Conservation (phyloP, 768 basidiomycete species). For the Tulasnella sp. region DNA sequence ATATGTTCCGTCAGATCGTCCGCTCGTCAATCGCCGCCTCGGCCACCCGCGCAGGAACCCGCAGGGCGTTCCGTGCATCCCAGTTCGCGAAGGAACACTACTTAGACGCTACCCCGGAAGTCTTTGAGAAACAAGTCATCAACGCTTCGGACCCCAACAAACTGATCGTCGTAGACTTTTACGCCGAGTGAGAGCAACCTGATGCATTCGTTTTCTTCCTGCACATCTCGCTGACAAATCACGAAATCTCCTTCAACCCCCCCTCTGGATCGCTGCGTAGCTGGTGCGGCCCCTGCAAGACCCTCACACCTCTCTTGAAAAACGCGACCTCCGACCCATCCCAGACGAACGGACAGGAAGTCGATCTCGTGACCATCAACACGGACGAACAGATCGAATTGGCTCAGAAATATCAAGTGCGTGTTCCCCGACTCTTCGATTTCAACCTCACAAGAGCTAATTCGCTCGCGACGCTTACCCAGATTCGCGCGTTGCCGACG, state of each 20-base stretch:
- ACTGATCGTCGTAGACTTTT: conserved; percentile 64
- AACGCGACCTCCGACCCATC: conserved; percentile 37
- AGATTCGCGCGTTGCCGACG: conserved; percentile 71
- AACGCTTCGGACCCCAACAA: conserved; percentile 22
- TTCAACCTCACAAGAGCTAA: background rate
- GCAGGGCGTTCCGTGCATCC: conserved; percentile 2
- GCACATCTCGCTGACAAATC: background rate
- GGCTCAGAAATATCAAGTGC: conserved; percentile 41
- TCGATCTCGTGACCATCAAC: conserved; percentile 59
- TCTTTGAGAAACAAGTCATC: conserved; percentile 9
- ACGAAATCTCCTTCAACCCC: background rate
- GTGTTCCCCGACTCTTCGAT: background rate
- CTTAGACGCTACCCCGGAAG: conserved; percentile 2
- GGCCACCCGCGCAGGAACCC: background rate
- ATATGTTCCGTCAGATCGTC: background rate
- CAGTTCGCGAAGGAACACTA: background rate
- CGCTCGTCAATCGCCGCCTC: background rate
- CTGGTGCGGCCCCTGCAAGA: conserved; percentile 70
- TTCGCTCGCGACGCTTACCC: background rate
- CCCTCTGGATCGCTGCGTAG: conserved; percentile 35
- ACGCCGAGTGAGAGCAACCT: conserved; percentile 55
- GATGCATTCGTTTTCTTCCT: background rate
- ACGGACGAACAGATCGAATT: conserved; percentile 40
- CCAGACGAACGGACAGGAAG: conserved; percentile 41
- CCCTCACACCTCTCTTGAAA: conserved; percentile 58